Base-by-base conservation (phyloP, 768 basidiomycete genomes). In the Russula emetica region DNA sequence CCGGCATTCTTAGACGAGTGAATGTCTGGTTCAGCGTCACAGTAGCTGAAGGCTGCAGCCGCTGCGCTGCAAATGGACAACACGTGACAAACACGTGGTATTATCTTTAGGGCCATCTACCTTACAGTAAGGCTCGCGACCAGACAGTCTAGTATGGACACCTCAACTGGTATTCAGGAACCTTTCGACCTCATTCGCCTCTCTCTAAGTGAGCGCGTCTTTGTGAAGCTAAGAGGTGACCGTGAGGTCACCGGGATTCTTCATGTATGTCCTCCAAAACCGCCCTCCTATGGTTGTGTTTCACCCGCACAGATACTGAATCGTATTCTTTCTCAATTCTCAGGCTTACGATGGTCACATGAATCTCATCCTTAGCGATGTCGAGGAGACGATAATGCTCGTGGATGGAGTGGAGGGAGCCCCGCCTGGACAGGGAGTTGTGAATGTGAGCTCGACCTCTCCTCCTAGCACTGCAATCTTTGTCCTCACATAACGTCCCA, bases 271-370 rank as follows among this genome's bases (percentile, higher is more conserved):
- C 54, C 63, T 32, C 53, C 49, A 45, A 24, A n/a, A n/a, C 53
- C 63, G 14, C 7, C 34, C 52, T 47, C 40, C 61, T 64, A 62
- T 42, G 51, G 60, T 63, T 55, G 60, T 40, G 47, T 51, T 62
- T 44, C 60, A 64, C 55, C 42, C 40, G 32, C 30, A 28, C 49
- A 57, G 47, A 55, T 55, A 42, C 64, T 71, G 60, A 70, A 69
- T 44, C 32, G 26, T 16, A 49, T 42, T 45, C 30, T 34, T 20
- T 66, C 56, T 64, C 59, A 30, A 50, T 58, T 54, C 30, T 32
- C 71, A 99, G 97, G 97, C 97, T 24, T 98, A 98, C 72, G 97
- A 99, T 78, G 97, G 95, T n/a, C 97, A 98, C 76, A 98, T 98
- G 97, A 98, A 99, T 75, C 81, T 99, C 70, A 97, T 99, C 67